Evolutionary conservation across 805 yeast species (phyloP).

Genomic region (Lipomyces yamanashiensis): DNA sequence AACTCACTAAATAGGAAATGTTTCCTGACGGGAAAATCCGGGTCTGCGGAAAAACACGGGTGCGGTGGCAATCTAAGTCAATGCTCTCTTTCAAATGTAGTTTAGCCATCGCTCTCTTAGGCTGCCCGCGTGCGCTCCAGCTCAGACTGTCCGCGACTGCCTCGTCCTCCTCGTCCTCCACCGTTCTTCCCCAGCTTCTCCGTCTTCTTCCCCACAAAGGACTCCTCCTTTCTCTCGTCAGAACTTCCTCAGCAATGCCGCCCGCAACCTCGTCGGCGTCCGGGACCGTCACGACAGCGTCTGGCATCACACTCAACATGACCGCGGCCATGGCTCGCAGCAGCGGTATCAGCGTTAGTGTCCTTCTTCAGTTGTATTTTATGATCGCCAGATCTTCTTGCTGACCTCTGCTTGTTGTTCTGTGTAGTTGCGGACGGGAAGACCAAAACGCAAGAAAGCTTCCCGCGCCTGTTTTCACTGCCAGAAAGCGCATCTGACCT

Average conservation of each 20-base stretch:
- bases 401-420: background rate
- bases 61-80: constrained; percentile 1
- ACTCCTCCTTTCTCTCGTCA: background rate
- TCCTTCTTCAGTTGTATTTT: background rate
- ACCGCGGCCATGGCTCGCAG: constrained; percentile 37
- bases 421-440: constrained; percentile 44
- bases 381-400: too few species aligned
- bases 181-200: background rate
- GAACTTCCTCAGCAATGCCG: constrained; percentile 8
- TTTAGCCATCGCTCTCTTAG: constrained; percentile 1
- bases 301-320: constrained; percentile 34
- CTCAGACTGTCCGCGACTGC: background rate
- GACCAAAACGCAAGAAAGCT: constrained; percentile 64
- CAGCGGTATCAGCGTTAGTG: constrained; percentile 34
- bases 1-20: background rate
- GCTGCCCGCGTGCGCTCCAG: background rate
- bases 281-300: constrained; percentile 29
- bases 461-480: constrained; percentile 90
- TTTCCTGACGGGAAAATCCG: background rate
- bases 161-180: background rate
- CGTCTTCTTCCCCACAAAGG: background rate
- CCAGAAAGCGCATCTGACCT: constrained; percentile 87
- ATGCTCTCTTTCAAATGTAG: background rate
- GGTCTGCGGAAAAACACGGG: background rate
- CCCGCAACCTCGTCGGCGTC: constrained; percentile 16